Base-by-base conservation (phyloP, 768 basidiomycete genomes). In the Lactarius evosmus region DNA sequence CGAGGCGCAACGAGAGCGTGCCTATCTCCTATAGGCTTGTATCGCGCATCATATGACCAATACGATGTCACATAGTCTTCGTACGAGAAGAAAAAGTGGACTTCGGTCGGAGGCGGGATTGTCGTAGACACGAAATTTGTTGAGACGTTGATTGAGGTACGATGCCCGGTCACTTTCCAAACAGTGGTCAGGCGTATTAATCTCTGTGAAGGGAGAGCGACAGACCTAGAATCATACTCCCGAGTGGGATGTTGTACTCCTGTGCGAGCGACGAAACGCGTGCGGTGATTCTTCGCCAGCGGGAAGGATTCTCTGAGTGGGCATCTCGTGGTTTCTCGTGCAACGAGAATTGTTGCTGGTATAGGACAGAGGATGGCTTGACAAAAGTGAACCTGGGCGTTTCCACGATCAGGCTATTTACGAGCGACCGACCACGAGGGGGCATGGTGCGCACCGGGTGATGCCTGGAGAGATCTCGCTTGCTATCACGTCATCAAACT, bases 31-130 rank as follows among this genome's bases (percentile, higher is more conserved):
- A 9, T 22, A 8, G 61, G 61, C 33, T 49, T 56, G 53, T 44
- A 62, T 29, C 33, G 30, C 29, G n/a, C 27, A 25, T 62, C 53
- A n/a, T 11, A 29, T 9, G 61, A 57, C 61, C 61, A 57, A 55
- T 62, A 57, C 46, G 61, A 62, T 3, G 36, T 40, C 22, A n/a
- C 30, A 11, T 62, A 49, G 38, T 62, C 61, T 19, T 49, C 46
- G n/a, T 62, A 56, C 8, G 55, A 62, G 19, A 62, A 46, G 54
- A 62, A 62, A 30, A 62, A 34, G 32, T 57, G 55, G 44, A 56
- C 55, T 36, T 56, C 55, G 8, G 56, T 25, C 14, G 32, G 61
- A 9, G 52, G 19, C 32, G 53, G 34, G 22, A n/a, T 6, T 8
- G 19, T 30, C 19, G 38, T 25, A 11, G 32, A 32, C 30, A n/a